Percentiles rank a stretch among this genome's conserved stretches.
Conservation (phyloP, 257 asterid genomes). For the Anisodus tanguticus region DNA sequence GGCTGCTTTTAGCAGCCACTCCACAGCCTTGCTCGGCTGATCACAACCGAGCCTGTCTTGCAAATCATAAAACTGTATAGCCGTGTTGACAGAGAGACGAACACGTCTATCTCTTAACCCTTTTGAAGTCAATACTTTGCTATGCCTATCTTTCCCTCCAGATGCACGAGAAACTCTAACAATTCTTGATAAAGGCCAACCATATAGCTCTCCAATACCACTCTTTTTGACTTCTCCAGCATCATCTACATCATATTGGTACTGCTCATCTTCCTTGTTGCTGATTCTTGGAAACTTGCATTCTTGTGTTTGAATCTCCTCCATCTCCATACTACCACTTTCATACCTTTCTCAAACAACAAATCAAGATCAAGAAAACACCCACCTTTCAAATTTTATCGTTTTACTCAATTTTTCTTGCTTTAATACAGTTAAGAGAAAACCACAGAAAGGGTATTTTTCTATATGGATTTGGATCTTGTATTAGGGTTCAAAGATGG, state of each 20-base stretch:
- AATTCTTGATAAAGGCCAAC: slow-evolving; percentile 43
- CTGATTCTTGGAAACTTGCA: slow-evolving; percentile 51
- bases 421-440: neutral
- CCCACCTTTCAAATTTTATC: neutral
- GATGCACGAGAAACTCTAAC: too few species aligned
- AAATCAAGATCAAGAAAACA: neutral
- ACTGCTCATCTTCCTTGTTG: slow-evolving; percentile 54
- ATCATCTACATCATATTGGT: slow-evolving; percentile 51
- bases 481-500: slow-evolving; percentile 46
- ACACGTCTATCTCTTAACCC: too few species aligned
- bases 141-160: too few species aligned
- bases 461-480: slow-evolving; percentile 12
- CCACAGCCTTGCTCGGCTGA: too few species aligned
- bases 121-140: too few species aligned
- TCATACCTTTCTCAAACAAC: slow-evolving; percentile 50
- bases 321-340: slow-evolving; percentile 59
- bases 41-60: too few species aligned
- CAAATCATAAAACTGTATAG: too few species aligned
- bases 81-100: too few species aligned
- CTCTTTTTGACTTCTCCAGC: slow-evolving; percentile 46
- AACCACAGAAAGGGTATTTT: neutral
- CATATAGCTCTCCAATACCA: slow-evolving; percentile 49
- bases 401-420: neutral
- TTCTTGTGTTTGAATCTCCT: slow-evolving; percentile 46
- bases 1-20: too few species aligned